Evolutionary conservation across 805 yeast genomes (phyloP), one percentile per base, ranked within the genome.

Genomic region (Yarrowia sp.): DNA sequence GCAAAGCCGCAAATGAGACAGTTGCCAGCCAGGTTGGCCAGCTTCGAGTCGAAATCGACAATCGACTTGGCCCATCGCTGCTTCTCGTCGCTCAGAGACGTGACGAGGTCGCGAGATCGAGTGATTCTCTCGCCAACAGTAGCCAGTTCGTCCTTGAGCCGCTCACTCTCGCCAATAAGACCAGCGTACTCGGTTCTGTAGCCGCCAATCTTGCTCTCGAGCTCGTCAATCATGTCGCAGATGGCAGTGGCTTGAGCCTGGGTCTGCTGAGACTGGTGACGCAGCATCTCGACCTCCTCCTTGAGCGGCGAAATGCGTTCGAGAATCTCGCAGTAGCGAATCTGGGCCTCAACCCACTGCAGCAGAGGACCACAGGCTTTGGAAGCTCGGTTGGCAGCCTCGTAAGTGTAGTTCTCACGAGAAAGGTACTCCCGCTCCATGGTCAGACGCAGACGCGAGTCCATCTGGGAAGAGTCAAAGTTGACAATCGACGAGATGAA

Each of bases 281-380:
- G 93, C 8, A 93, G 76, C 4, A 65, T 68, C 7, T 67, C 68
- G 3, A 90, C 88, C 66, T 91, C 96, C 5, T 77, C 77, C 62
- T 84, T 76, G 67, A 93, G 72, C 0, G 98, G 98, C 0, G 83
- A 87, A 24, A 93, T 81, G 56, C 79, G 81, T 35, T 87, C 87
- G 44, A 90, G 74, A 21, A 91, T 87, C 1, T 81, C 69, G 0
- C 93, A 81, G 69, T 87, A 93, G n/a, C 79, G 76, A n/a, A 91
- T 77, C 66, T 93, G 97, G 0, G 98, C 97, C 61, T 80, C 79
- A 0, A 91, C 92, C 98, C 98, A 93, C 64, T 85, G 85, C 18
- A 88, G 69, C 33, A 93, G 75, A 0, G 98, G 98, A 0, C 97
- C 98, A 75, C 97, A 90, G 0, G 97, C 97, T 69, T 88, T 90